A percentile compares a stretch with the other conserved stretches of the same genome.
Evolutionary conservation across 2,329 filamentous ascomycete species (phyloP).

Genomic region (Colletotrichum sp.): DNA sequence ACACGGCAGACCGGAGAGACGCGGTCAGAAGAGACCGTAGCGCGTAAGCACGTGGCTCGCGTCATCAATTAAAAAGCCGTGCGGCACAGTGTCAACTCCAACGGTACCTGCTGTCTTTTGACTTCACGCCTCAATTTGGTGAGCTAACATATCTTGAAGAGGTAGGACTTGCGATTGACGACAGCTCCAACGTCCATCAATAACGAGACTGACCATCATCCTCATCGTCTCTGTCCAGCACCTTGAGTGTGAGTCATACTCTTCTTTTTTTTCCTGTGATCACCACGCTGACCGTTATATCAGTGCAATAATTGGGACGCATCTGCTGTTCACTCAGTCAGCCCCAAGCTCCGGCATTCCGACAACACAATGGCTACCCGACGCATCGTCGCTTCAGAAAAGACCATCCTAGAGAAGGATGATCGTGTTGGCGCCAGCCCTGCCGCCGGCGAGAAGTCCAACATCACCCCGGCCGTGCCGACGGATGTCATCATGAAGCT

Average conservation of each 20-base stretch:
- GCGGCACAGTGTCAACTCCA: background rate
- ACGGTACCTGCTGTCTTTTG: conserved; percentile 8
- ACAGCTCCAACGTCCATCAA: background rate
- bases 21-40: conserved; percentile 11
- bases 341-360: background rate
- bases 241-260: background rate
- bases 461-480: conserved; percentile 84
- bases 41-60: conserved; percentile 20
- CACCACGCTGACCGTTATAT: background rate
- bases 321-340: background rate
- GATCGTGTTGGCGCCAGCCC: conserved; percentile 45
- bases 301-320: background rate
- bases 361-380: conserved; percentile 68
- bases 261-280: background rate
- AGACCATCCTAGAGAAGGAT: conserved; percentile 68
- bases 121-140: conserved; percentile 7
- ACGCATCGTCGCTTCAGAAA: conserved; percentile 69
- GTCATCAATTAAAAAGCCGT: conserved; percentile 20
- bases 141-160: background rate
- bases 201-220: background rate
- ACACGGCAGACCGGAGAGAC: conserved; percentile 14
- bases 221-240: background rate
- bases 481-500: conserved; percentile 90
- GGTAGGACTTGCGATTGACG: background rate
- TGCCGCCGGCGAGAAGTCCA: conserved; percentile 62